Conservation (phyloP, 2,329 filamentous ascomycete species). For the Diaporthe amygdali region DNA sequence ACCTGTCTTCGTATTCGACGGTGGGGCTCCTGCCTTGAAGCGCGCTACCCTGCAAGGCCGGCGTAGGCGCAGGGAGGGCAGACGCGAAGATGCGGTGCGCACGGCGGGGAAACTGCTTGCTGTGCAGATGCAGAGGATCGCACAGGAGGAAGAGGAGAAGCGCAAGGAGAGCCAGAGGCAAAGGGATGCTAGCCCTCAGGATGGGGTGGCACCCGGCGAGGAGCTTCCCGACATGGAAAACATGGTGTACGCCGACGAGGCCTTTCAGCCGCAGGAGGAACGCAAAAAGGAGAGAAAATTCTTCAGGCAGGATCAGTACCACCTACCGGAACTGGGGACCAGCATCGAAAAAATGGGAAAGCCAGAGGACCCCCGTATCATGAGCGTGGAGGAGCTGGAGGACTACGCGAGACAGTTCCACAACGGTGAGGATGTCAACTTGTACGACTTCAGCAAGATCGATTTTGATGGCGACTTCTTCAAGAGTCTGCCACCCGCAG, state of each 20-base stretch:
- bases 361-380: slow-evolving; percentile 91
- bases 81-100: slow-evolving; percentile 88
- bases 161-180: slow-evolving; percentile 65
- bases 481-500: slow-evolving; percentile 83
- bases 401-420: slow-evolving; percentile 94
- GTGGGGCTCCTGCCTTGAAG: slow-evolving; percentile 89
- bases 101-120: slow-evolving; percentile 92
- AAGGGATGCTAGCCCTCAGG: slow-evolving; percentile 47
- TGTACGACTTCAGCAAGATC: slow-evolving; percentile 98
- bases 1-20: slow-evolving; percentile 97
- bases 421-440: slow-evolving; percentile 85
- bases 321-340: slow-evolving; percentile 84
- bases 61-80: slow-evolving; percentile 81
- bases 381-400: slow-evolving; percentile 93
- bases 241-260: slow-evolving; percentile 89
- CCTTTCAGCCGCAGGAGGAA: slow-evolving; percentile 80
- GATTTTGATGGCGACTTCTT: slow-evolving; percentile 98
- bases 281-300: slow-evolving; percentile 77
- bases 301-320: slow-evolving; percentile 91
- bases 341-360: slow-evolving; percentile 86
- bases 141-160: slow-evolving; percentile 81
- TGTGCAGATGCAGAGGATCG: slow-evolving; percentile 89
- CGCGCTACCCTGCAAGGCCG: slow-evolving; percentile 84
- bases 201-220: slow-evolving; percentile 59
- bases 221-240: slow-evolving; percentile 69